Conservation (phyloP, 2,329 filamentous ascomycete species). For the Arthrocladium fulminans region DNA sequence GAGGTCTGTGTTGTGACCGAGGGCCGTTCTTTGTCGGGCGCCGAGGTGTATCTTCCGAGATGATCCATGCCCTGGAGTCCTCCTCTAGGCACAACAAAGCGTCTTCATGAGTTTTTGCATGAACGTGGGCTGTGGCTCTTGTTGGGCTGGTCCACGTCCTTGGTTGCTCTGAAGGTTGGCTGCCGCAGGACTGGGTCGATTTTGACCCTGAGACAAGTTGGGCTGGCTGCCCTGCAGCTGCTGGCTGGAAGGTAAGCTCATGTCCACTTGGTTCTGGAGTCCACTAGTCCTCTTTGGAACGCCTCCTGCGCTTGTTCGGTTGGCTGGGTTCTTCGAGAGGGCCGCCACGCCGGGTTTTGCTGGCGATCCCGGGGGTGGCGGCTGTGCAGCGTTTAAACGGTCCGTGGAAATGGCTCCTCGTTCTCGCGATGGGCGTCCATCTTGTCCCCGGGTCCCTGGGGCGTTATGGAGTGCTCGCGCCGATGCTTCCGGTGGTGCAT, state of each 20-base stretch:
- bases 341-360: slow-evolving; percentile 59
- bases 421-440: slow-evolving; percentile 45
- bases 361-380: slow-evolving; percentile 69
- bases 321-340: slow-evolving; percentile 52
- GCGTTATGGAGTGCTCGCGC: slow-evolving; percentile 73
- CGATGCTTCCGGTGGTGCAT: slow-evolving; percentile 69
- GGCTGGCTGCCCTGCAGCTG: slow-evolving; percentile 93
- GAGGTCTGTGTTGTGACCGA: not conserved
- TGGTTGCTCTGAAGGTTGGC: slow-evolving; percentile 51
- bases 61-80: not conserved
- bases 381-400: slow-evolving; percentile 91
- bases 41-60: not conserved
- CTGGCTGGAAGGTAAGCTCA: slow-evolving; percentile 78
- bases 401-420: slow-evolving; percentile 62
- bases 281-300: slow-evolving; percentile 25
- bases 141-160: slow-evolving; percentile 35
- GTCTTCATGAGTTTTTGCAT: slow-evolving; percentile 90
- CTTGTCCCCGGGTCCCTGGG: slow-evolving; percentile 32
- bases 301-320: slow-evolving; percentile 63
- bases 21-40: not conserved
- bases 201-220: slow-evolving; percentile 61
- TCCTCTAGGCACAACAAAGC: slow-evolving; percentile 67
- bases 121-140: slow-evolving; percentile 67
- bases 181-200: slow-evolving; percentile 49
- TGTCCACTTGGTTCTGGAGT: slow-evolving; percentile 45